Evolutionary conservation across 495 filamentous ascomycete species (phyloP), one percentile per base, ranked within the genome.

Genomic region (Filosporella fistucella): DNA sequence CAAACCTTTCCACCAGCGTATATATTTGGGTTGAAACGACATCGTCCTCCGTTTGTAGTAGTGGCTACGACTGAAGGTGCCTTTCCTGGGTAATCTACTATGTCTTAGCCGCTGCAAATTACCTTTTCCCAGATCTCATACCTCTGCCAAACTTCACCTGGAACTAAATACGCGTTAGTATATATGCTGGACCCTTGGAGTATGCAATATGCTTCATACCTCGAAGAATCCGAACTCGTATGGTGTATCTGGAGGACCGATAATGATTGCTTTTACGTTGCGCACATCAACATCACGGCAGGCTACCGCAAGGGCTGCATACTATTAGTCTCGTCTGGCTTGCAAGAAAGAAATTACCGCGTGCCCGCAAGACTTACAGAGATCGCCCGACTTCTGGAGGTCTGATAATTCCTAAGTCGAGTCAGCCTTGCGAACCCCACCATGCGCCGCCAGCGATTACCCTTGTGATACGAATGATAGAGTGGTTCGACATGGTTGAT

Each of bases 181-280:
- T n/a, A 30, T 29, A 32, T 3, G 18, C 6, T 29, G 8, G 25
- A 29, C 24, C 14, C 4, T 13, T n/a, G 2, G 25, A 7, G 26
- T 26, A 30, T 35, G 5, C 25, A 2, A 20, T 38, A 21, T 51
- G 18, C 12, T 1, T 16, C 22, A 33, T 34, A 91, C 89, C 79
- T 95, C 88, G 59, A 95, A 98, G 73, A 95, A 96, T 3, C 91
- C 93, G 59, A 95, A 94, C 57, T 96, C 89, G 63, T 98, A 98
- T 0, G 93, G 91, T 0, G 93, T 95, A 44, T 91, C 91, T 39
- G 93, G 90, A 7, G 94, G 91, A 0, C 93, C 93, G 44, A 98
- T 78, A 50, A 98, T 88, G 39, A 97, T 65, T 26, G 91, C 94
- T 55, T 80, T 83, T 33, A 98, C 85, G 51, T 91, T 84, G 25